These are phyloP conservation scores for Blastomyces parvus DNA, from an alignment of 2,329 filamentous ascomycete genomes.

Conservation along the genomic window DNA sequence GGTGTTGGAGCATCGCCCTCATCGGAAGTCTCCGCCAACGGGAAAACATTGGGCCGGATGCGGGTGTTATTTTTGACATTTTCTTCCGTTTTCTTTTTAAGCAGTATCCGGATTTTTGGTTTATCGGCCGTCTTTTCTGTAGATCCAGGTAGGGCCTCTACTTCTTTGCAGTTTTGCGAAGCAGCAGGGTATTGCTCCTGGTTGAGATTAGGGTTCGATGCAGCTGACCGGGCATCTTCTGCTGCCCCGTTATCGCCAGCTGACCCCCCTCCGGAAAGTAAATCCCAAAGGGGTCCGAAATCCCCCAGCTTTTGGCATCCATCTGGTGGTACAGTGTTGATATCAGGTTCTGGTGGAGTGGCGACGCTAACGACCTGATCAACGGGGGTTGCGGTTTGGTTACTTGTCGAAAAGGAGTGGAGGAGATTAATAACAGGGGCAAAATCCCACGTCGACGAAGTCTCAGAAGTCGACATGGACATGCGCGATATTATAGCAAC, in stretches of 20 bases:
- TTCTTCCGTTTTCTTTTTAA: background rate
- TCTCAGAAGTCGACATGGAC: conserved; percentile 22
- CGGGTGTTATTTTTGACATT: background rate
- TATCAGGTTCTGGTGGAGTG: conserved; percentile 11
- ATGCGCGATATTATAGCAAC: background rate
- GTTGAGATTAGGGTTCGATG: background rate
- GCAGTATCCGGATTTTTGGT: background rate
- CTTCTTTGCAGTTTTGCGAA: background rate
- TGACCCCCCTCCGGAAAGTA: conserved; percentile 23
- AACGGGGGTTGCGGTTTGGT: conserved; percentile 11
- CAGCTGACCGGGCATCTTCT: background rate
- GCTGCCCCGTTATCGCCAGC: conserved; percentile 8
- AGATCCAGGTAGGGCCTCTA: background rate
- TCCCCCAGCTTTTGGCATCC: conserved; percentile 31
- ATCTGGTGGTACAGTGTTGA: conserved; percentile 9
- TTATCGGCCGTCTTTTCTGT: background rate
- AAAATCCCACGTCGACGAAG: conserved; percentile 37
- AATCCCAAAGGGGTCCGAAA: conserved; percentile 36
- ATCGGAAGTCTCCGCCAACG: background rate
- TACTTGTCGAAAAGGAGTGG: conserved; percentile 25
- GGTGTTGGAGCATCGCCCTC: background rate
- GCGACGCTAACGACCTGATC: background rate
- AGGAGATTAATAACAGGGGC: conserved; percentile 37
- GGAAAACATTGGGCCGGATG: background rate
- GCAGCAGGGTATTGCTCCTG: background rate